Conservation (phyloP, 192 early-diverging fungal species). For the Coemansia sp. region DNA sequence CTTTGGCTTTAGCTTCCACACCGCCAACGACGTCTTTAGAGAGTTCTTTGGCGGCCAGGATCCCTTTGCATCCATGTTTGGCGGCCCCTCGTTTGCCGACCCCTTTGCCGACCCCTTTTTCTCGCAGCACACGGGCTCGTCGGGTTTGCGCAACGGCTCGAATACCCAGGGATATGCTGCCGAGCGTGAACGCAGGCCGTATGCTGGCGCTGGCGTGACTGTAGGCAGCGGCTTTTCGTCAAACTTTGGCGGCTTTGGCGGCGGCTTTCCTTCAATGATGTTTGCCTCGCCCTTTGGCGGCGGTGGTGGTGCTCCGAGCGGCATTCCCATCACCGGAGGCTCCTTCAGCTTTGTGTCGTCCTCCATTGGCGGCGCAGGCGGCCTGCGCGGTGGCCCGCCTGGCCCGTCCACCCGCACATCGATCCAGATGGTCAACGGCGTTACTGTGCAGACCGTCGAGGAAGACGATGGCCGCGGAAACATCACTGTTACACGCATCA, state of each 20-base stretch:
- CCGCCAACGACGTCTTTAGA: constrained; percentile 46
- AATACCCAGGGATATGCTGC: constrained; percentile 1
- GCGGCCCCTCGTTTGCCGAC: constrained; percentile 27
- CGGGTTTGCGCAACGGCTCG: constrained; percentile 9
- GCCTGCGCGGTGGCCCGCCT: constrained; percentile 19
- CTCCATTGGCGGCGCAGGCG: constrained; percentile 26
- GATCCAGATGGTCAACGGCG: constrained; percentile 43
- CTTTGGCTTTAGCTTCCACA: constrained; percentile 23
- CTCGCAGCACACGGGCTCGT: constrained; percentile 17
- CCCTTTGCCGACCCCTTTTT: constrained; percentile 40
- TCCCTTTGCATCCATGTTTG: constrained; percentile 45
- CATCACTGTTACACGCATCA: constrained; percentile 37
- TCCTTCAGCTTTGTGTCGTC: constrained; percentile 53
- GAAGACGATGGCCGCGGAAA: constrained; percentile 48
- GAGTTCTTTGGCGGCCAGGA: constrained; percentile 48
- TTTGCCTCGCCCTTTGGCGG: constrained; percentile 24
- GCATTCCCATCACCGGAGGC: constrained; percentile 21
- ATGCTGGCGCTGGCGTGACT: constrained; percentile 11
- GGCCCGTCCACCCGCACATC: constrained; percentile 39
- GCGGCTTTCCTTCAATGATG: constrained; percentile 24
- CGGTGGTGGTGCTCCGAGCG: too few species aligned
- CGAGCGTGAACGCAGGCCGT: constrained; percentile 43
- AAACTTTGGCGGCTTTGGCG: constrained; percentile 18
- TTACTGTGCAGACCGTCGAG: constrained; percentile 38
- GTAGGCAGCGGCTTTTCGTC: not conserved